Evolutionary conservation across 208 protist species (phyloP), one percentile per base, ranked within the genome.

Genomic region (Vickermania ingenoplastis): DNA sequence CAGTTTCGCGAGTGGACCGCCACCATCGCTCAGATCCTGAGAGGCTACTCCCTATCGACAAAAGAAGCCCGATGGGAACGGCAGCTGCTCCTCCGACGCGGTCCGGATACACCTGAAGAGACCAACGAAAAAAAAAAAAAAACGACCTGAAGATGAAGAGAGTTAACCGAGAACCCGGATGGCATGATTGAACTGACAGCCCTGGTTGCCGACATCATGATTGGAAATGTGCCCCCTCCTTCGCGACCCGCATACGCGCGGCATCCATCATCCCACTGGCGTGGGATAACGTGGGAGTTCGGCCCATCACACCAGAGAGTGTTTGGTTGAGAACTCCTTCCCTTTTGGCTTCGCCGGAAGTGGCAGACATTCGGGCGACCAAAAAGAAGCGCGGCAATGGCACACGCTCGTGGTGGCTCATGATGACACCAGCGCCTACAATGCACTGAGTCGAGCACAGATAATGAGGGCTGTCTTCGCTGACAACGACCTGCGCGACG

Each of bases 341-440:
- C 14, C 61, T 60, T 49, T 2, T 72, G 25, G 71, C 66, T 1
- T 24, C 72, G 7, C 13, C 30, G n/a, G 25, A 22, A 31, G 61
- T 77, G 5, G 50, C n/a, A 28, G 41, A 51, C 61, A 5, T 25
- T 55, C 14, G 71, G 60, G n/a, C 59, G 64, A 21, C 45, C 1
- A 21, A 26, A 55, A 26, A 67, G 59, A 3, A 24, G 61, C 36
- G 31, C 0, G 11, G 50, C 41, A 7, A 61, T 61, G 57, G 36
- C 31, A 14, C 2, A 26, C 31, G 49, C 24, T 50, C 14, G 17
- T 71, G 1, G 71, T 67, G 31, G 59, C 63, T 1, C 55, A 72
- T 11, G 71, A 77, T 50, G 72, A 59, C 22, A 48, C 61, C 1
- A 78, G 73, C 45, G 72, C 72, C 26, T 78, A 73, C 63, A 78